A percentile compares a stretch with the other conserved stretches of the same genome.
Evolutionary conservation across 1,284 basidiomycete genomes (phyloP).

Genomic region (Cryptococcus jaspeensis): DNA sequence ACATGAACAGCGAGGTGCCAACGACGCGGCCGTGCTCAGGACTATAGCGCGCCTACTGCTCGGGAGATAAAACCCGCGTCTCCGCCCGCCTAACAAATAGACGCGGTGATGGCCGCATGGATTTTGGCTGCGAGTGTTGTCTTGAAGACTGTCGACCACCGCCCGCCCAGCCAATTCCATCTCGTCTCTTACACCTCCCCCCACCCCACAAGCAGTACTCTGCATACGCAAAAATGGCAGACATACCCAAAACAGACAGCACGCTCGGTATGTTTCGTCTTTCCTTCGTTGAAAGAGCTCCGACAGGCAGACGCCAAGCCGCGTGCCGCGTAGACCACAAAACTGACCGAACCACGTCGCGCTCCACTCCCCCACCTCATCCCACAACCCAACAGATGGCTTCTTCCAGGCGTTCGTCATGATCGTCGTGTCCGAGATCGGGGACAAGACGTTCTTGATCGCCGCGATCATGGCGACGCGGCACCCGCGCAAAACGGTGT

Average conservation of each 20-base stretch:
- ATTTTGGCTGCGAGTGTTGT: not conserved
- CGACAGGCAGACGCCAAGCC: not conserved
- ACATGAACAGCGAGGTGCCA: too few relatives aligned
- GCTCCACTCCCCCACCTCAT: not conserved
- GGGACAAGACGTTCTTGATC: conserved; percentile 98
- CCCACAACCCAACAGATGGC: conserved; percentile 49
- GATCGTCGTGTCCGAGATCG: conserved; percentile 84
- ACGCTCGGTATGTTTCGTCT: conserved; percentile 4
- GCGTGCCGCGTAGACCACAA: not conserved
- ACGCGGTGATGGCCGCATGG: not conserved
- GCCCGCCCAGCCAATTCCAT: not conserved
- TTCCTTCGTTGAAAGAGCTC: not conserved
- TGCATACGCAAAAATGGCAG: conserved; percentile 8
- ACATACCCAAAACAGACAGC: not conserved
- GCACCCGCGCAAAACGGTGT: conserved; percentile 80
- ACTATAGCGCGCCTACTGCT: too few relatives aligned
- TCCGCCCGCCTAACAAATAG: not conserved
- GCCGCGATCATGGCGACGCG: conserved; percentile 96
- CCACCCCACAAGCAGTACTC: not conserved
- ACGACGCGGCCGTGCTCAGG: too few relatives aligned
- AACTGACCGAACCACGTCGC: not conserved
- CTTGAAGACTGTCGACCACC: not conserved
- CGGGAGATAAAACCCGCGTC: not conserved
- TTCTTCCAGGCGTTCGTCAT: conserved; percentile 75
- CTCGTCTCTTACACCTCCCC: not conserved